Conservation (phyloP, 2,329 filamentous ascomycete species). For the Cercospora berteroae region DNA sequence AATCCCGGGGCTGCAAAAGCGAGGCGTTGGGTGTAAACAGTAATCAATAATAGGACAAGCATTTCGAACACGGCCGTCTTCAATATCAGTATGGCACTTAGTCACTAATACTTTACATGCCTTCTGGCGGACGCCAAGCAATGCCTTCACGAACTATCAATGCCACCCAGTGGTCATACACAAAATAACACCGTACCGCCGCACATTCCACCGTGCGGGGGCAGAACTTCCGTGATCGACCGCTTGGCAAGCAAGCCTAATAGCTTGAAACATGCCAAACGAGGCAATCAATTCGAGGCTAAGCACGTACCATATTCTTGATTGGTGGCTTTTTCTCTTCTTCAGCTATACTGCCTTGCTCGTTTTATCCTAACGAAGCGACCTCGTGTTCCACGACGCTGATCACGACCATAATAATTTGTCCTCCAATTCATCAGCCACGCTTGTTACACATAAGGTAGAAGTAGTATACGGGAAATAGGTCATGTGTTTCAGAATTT, state of each 20-base stretch:
- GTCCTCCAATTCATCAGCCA: not conserved
- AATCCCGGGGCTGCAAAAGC: not conserved
- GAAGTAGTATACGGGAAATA: not conserved
- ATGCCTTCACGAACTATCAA: not conserved
- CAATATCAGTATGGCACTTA: not conserved
- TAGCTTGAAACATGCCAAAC: not conserved
- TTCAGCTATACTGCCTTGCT: not conserved
- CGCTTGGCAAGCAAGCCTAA: not conserved
- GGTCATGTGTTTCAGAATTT: not conserved
- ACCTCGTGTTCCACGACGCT: not conserved
- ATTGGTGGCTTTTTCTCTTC: conserved; percentile 5
- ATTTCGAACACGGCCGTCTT: not conserved
- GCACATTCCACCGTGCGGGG: not conserved
- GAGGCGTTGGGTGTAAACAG: not conserved
- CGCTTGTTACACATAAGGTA: not conserved
- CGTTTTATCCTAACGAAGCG: not conserved
- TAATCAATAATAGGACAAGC: not conserved
- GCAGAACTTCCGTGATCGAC: not conserved
- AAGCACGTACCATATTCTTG: not conserved
- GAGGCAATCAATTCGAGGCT: not conserved
- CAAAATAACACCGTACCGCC: too few relatives aligned
- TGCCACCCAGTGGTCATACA: not conserved
- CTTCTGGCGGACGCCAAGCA: not conserved
- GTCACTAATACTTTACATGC: not conserved
- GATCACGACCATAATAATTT: not conserved